phyloP scores from a whole-genome alignment of 2,329 filamentous ascomycete genomes.

The Phyllosticta citriasiana region DNA sequence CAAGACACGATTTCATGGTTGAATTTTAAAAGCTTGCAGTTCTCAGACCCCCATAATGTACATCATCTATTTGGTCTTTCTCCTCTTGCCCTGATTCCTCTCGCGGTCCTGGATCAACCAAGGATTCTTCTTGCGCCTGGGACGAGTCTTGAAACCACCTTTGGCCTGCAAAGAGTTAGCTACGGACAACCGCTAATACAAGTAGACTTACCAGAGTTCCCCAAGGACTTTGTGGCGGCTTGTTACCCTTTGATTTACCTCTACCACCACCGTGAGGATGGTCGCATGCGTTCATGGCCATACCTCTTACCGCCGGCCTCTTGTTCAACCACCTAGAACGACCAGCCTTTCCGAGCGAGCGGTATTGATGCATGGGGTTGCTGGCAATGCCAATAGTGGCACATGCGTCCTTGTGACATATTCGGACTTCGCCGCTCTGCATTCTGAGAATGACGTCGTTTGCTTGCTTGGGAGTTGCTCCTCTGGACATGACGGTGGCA shows the following conservation, averaged over 20 bases:
- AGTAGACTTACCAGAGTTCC: constrained; percentile 69
- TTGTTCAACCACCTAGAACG: constrained; percentile 90
- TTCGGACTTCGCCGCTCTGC: constrained; percentile 86
- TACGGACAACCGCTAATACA: background rate
- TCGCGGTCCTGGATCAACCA: constrained; percentile 75
- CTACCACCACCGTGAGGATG: constrained; percentile 98
- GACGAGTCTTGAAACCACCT: constrained; percentile 83
- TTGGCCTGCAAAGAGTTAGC: constrained; percentile 44
- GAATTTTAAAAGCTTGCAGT: background rate
- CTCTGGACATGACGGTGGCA: constrained; percentile 78
- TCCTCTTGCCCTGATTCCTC: constrained; percentile 84
- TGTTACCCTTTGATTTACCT: constrained; percentile 98
- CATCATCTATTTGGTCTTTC: constrained; percentile 21
- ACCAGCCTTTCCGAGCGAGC: constrained; percentile 88
- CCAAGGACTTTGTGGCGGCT: constrained; percentile 92
- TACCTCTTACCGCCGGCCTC: constrained; percentile 86
- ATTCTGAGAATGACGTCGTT: constrained; percentile 76
- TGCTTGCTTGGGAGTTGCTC: constrained; percentile 53
- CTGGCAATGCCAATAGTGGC: constrained; percentile 91
- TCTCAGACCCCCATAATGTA: no score
- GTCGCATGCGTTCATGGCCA: constrained; percentile 97
- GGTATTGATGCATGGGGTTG: constrained; percentile 85
- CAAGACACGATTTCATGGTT: background rate
- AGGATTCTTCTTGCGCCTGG: constrained; percentile 82
- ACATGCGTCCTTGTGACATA: constrained; percentile 83